These are phyloP conservation scores for Aspergillus brasiliensis DNA, from an alignment of 2,329 filamentous ascomycete genomes.

Conservation along the genomic window DNA sequence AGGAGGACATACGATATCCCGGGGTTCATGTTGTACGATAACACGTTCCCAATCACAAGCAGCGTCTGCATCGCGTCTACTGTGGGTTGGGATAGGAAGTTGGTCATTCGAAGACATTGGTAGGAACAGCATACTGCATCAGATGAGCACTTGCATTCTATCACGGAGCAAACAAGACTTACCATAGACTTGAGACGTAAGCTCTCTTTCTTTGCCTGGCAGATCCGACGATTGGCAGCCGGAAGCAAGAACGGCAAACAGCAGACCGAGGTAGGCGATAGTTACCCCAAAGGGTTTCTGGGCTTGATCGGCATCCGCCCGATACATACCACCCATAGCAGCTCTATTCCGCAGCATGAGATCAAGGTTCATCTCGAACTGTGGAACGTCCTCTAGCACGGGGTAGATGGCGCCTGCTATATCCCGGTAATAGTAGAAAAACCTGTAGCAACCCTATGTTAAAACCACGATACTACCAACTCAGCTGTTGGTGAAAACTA, in stretches of 20 bases:
- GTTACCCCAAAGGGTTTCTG: slow-evolving; percentile 60
- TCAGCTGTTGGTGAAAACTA: slow-evolving; percentile 21
- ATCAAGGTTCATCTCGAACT: slow-evolving; percentile 58
- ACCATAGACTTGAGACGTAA: slow-evolving; percentile 67
- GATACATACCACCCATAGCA: slow-evolving; percentile 45
- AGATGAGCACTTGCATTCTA: slow-evolving; percentile 28
- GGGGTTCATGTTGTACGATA: slow-evolving; percentile 66
- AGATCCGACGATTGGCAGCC: slow-evolving; percentile 63
- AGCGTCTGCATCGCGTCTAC: slow-evolving; percentile 64
- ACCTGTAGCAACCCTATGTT: slow-evolving; percentile 34
- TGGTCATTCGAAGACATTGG: slow-evolving; percentile 65
- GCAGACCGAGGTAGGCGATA: slow-evolving; percentile 60
- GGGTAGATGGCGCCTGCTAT: slow-evolving; percentile 63
- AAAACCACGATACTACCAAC: slow-evolving; percentile 13
- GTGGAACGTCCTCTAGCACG: slow-evolving; percentile 58
- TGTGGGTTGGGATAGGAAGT: slow-evolving; percentile 64
- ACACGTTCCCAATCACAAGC: slow-evolving; percentile 63
- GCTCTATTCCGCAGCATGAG: slow-evolving; percentile 56
- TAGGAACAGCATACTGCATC: slow-evolving; percentile 63
- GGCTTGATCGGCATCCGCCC: slow-evolving; percentile 50
- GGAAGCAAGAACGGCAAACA: slow-evolving; percentile 65
- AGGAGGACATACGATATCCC: slow-evolving; percentile 65
- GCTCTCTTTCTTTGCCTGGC: slow-evolving; percentile 60
- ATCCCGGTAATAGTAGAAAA: slow-evolving; percentile 61
- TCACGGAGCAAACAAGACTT: slow-evolving; percentile 24